These are phyloP conservation scores for Baorangia bicolor DNA, from an alignment of 768 basidiomycete genomes.

Conservation along the genomic window DNA sequence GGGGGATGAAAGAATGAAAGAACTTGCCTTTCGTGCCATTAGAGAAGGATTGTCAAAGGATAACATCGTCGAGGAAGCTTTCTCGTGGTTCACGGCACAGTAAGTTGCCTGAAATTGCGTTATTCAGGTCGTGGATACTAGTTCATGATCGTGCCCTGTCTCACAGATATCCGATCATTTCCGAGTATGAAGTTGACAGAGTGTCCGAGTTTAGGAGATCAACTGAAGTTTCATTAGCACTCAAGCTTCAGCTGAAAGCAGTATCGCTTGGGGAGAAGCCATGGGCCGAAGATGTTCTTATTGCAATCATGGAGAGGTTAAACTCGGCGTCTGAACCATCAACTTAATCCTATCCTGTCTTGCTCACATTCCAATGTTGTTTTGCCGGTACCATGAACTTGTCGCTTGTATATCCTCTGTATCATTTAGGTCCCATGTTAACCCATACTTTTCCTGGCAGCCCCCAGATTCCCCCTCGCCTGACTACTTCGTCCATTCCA, in stretches of 20 bases:
- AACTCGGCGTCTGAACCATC: constrained; percentile 10
- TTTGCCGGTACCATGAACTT: not conserved
- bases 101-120: constrained; percentile 14
- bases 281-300: constrained; percentile 21
- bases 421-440: constrained; percentile 14
- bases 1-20: constrained; percentile 26
- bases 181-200: constrained; percentile 17
- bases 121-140: not conserved
- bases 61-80: constrained; percentile 30
- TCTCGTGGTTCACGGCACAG: constrained; percentile 33
- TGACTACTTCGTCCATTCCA: constrained; percentile 64
- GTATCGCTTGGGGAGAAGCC: constrained; percentile 28
- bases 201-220: constrained; percentile 22
- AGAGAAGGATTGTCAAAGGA: constrained; percentile 19
- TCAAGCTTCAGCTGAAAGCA: constrained; percentile 23
- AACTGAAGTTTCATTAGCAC: constrained; percentile 19
- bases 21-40: constrained; percentile 26
- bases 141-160: not conserved
- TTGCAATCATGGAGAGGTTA: constrained; percentile 25
- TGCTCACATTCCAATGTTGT: not conserved
- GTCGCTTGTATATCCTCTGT: not conserved
- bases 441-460: constrained; percentile 66
- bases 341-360: not conserved
- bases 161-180: constrained; percentile 16
- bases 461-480: constrained; percentile 70